phyloP scores from a whole-genome alignment of 2,329 filamentous ascomycete species.

The Cercospora zeina region DNA sequence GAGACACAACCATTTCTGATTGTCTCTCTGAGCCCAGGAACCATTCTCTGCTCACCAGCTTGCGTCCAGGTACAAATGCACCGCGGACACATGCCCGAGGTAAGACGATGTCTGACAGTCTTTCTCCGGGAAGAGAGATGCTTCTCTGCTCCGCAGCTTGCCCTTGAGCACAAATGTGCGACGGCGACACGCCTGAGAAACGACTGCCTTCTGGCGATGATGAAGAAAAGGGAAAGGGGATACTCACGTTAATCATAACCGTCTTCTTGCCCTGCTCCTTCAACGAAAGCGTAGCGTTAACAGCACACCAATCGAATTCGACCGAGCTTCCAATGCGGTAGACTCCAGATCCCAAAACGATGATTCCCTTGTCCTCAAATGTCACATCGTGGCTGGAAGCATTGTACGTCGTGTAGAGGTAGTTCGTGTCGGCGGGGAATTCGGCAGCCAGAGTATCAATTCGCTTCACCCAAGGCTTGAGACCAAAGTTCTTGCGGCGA shows the following conservation, averaged over 20 bases:
- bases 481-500: slow-evolving; percentile 78
- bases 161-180: too few species aligned
- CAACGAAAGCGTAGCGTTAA: slow-evolving; percentile 82
- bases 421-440: slow-evolving; percentile 93
- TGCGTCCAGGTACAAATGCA: too few species aligned
- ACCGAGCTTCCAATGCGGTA: slow-evolving; percentile 98
- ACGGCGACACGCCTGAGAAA: too few species aligned
- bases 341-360: slow-evolving; percentile 90
- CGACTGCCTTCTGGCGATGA: not conserved
- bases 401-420: slow-evolving; percentile 97
- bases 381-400: slow-evolving; percentile 88
- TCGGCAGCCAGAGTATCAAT: slow-evolving; percentile 97
- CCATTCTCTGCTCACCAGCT: too few species aligned
- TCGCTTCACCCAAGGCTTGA: slow-evolving; percentile 95
- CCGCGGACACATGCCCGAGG: too few species aligned
- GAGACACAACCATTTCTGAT: too few species aligned
- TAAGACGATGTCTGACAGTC: too few species aligned
- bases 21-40: too few species aligned
- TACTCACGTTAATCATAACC: slow-evolving; percentile 77
- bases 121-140: too few species aligned
- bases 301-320: slow-evolving; percentile 98
- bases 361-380: slow-evolving; percentile 86
- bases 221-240: not conserved
- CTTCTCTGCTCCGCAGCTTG: too few species aligned
- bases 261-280: slow-evolving; percentile 92